Evolutionary conservation across 2,329 filamentous ascomycete species (phyloP), one percentile per base, ranked within the genome.

Genomic region (Penicillium sp.): DNA sequence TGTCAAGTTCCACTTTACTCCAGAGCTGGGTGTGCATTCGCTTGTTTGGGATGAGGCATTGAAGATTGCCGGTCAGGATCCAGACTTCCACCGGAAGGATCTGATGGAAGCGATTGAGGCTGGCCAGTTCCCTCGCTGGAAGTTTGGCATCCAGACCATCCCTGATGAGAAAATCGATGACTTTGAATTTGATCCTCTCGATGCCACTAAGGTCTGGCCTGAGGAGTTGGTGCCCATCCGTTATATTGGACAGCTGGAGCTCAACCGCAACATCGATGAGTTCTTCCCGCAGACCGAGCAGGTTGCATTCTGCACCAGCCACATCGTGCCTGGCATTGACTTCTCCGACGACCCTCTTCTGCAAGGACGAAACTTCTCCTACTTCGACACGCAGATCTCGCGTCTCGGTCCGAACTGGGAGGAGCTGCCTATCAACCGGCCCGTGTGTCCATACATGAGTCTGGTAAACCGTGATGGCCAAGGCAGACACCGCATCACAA

Each of bases 171-270:
- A 85, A 45, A 83, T 90, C 67, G 79, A 93, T 58, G 83, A 89
- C 14, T 95, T 93, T 57, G 90, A 93, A 7, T 93, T 94, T 57
- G 90, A 94, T 64, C 87, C 93, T 29, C 81, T 95, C 1, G 90
- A 95, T 61, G 86, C 90, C 0, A 95, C 90, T 35, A 94, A 95
- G 75, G 73, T 93, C 26, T 94, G 90, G 89, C 90, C 90, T 0
- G 88, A 94, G 67, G 87, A 93, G 11, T 73, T 85, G 0, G 77
- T 91, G 0, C 90, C 90, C 0, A 79, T 93, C 18, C 82, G 87
- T 7, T 90, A 90, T 67, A 89, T 95, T 52, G 90, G 89, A 36
- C 84, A 92, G 70, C 69, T 95, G 1, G 86, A 92, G 67, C 80
- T 95, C 6, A 92, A 94, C 78, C 82, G 82, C 50, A 93, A 90